phyloP scores from a whole-genome alignment of 495 filamentous ascomycete genomes.

The Polyplosphaeria fusca region DNA sequence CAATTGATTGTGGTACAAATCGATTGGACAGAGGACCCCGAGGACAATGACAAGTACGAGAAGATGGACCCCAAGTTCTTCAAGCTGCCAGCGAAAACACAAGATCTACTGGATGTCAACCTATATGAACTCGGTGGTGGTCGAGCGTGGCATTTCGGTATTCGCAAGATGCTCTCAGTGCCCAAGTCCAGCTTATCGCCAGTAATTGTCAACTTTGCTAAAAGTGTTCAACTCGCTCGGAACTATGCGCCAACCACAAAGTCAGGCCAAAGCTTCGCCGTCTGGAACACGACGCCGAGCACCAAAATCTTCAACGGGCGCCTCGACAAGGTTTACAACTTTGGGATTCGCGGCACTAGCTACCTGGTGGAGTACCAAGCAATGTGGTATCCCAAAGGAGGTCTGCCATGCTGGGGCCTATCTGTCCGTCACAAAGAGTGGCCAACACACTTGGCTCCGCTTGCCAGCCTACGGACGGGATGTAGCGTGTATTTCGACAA shows the following conservation, averaged over 20 bases:
- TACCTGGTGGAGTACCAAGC: slow-evolving; percentile 13
- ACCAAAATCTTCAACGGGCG: background rate
- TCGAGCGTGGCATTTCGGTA: slow-evolving; percentile 23
- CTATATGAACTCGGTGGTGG: slow-evolving; percentile 19
- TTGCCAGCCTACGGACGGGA: slow-evolving; percentile 16
- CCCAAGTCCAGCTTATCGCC: slow-evolving; percentile 1
- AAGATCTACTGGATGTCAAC: slow-evolving; percentile 16
- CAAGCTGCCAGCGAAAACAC: slow-evolving; percentile 2
- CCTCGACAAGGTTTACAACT: slow-evolving; percentile 20
- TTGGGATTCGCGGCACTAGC: slow-evolving; percentile 12
- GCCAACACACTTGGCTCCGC: slow-evolving; percentile 10
- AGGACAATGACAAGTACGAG: slow-evolving; percentile 13
- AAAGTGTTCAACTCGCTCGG: slow-evolving; percentile 8
- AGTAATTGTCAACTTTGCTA: slow-evolving; percentile 8
- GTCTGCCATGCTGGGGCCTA: slow-evolving; percentile 19
- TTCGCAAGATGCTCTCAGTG: slow-evolving; percentile 7
- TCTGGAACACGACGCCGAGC: background rate
- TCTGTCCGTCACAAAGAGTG: slow-evolving; percentile 24
- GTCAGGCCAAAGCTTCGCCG: background rate
- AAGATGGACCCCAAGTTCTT: slow-evolving; percentile 14
- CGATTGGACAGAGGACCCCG: slow-evolving; percentile 21
- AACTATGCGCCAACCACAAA: background rate
- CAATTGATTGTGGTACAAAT: slow-evolving; percentile 18
- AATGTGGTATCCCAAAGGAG: slow-evolving; percentile 15
- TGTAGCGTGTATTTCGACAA: slow-evolving; percentile 2